Evolutionary conservation across 2,329 filamentous ascomycete genomes (phyloP).

Genomic region (Aspergillus sp.): DNA sequence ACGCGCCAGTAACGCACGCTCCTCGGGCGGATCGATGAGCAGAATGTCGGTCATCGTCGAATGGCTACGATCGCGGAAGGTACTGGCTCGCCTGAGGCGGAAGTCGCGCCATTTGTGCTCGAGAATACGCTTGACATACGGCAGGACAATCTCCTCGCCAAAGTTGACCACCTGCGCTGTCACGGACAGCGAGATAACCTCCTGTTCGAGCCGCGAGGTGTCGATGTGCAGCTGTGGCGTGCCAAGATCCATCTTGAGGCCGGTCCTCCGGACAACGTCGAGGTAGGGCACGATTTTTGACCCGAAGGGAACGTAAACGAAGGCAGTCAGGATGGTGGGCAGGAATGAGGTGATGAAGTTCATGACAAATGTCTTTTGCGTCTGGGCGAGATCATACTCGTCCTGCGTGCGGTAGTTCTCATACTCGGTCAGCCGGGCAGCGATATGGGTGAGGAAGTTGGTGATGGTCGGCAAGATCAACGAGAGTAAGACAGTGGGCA

Average conservation of each 20-base stretch:
- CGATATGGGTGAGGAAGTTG: constrained; percentile 64
- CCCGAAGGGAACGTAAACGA: constrained; percentile 90
- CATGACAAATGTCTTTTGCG: constrained; percentile 88
- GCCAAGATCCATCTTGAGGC: constrained; percentile 24
- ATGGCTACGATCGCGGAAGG: constrained; percentile 24
- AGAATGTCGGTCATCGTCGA: constrained; percentile 39
- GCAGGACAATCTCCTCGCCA: constrained; percentile 73
- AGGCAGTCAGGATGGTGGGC: constrained; percentile 83
- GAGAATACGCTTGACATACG: constrained; percentile 70
- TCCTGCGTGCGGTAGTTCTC: constrained; percentile 92
- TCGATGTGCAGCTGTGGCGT: constrained; percentile 67
- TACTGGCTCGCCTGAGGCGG: constrained; percentile 17
- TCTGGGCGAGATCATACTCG: constrained; percentile 72
- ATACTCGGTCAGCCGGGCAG: constrained; percentile 65
- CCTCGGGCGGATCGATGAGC: constrained; percentile 62
- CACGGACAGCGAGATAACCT: constrained; percentile 93
- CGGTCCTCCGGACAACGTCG: constrained; percentile 64
- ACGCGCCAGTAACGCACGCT: constrained; percentile 68
- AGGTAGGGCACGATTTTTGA: constrained; percentile 75
- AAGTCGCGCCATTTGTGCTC: constrained; percentile 58
- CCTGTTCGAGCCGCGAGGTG: constrained; percentile 70
- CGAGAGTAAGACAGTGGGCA: constrained; percentile 83
- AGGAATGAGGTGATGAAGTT: constrained; percentile 97
- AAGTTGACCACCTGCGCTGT: constrained; percentile 89
- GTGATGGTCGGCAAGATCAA: constrained; percentile 71